phyloP scores from a whole-genome alignment of 2,329 filamentous ascomycete genomes.

The Seiridium unicorne region DNA sequence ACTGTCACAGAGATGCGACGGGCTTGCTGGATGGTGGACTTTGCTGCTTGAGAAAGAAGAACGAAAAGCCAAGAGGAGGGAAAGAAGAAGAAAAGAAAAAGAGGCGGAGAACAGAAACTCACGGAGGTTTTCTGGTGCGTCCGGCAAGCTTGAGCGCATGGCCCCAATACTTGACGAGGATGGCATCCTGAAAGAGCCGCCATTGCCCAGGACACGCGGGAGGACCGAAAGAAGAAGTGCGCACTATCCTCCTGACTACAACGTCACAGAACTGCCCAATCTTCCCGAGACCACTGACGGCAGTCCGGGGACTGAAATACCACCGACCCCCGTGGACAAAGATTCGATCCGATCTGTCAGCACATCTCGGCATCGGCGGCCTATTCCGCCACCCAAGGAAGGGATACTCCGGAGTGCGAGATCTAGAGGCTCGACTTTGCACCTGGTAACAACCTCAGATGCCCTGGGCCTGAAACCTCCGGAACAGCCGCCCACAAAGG shows the following conservation, averaged over 20 bases:
- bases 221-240: conserved; percentile 74
- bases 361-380: conserved; percentile 72
- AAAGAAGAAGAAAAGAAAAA: conserved; percentile 80
- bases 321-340: conserved; percentile 75
- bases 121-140: conserved; percentile 82
- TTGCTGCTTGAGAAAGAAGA: conserved; percentile 92
- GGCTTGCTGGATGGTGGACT: conserved; percentile 93
- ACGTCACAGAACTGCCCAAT: conserved; percentile 72
- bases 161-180: conserved; percentile 76
- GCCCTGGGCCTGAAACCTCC: conserved; percentile 35
- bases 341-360: conserved; percentile 73
- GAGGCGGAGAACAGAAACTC: conserved; percentile 79
- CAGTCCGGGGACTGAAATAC: conserved; percentile 44
- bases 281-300: conserved; percentile 55
- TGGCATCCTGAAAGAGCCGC: conserved; percentile 49
- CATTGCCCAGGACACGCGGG: conserved; percentile 68
- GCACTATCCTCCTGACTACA: conserved; percentile 56
- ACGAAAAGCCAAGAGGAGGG: conserved; percentile 76
- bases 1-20: conserved; percentile 82
- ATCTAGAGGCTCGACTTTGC: conserved; percentile 80
- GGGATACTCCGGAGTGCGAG: conserved; percentile 64
- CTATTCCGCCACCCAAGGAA: conserved; percentile 85
- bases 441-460: conserved; percentile 71
- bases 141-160: conserved; percentile 79
- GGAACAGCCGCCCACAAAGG: background rate